Conservation (phyloP, 371 early-diverging fungal genomes). For the Mucor racemosus region DNA sequence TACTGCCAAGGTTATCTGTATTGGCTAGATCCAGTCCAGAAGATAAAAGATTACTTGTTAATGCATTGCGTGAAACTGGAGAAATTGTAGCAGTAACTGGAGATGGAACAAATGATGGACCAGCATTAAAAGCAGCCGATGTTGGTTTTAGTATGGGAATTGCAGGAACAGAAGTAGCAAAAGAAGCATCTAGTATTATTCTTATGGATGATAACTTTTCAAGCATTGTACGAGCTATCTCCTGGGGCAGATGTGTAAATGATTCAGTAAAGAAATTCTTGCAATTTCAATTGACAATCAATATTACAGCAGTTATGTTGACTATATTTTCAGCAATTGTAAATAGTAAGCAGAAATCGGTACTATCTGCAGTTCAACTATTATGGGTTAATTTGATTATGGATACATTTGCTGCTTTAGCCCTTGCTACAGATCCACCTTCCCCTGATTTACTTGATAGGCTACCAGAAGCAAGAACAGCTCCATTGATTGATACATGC, state of each 20-base stretch:
- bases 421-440: conserved; percentile 79
- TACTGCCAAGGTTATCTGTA: conserved; percentile 70
- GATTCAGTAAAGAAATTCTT: conserved; percentile 82
- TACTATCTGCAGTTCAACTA: conserved; percentile 76
- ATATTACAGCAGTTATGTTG: conserved; percentile 72
- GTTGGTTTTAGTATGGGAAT: conserved; percentile 87
- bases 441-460: conserved; percentile 65
- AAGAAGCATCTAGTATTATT: conserved; percentile 81
- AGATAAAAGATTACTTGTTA: conserved; percentile 75
- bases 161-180: conserved; percentile 83
- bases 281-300: conserved; percentile 83
- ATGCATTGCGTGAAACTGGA: conserved; percentile 62
- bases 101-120: conserved; percentile 82
- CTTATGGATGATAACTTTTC: conserved; percentile 84
- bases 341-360: conserved; percentile 48
- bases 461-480: conserved; percentile 63
- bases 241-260: conserved; percentile 83
- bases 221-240: conserved; percentile 75
- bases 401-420: conserved; percentile 82
- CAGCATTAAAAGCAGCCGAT: conserved; percentile 80
- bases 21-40: conserved; percentile 79
- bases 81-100: conserved; percentile 85
- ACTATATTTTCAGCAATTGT: conserved; percentile 69
- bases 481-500: conserved; percentile 63
- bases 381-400: conserved; percentile 86